These are phyloP conservation scores for Escallonia rubra DNA, from an alignment of 129 eudicot species.

Conservation along the genomic window DNA sequence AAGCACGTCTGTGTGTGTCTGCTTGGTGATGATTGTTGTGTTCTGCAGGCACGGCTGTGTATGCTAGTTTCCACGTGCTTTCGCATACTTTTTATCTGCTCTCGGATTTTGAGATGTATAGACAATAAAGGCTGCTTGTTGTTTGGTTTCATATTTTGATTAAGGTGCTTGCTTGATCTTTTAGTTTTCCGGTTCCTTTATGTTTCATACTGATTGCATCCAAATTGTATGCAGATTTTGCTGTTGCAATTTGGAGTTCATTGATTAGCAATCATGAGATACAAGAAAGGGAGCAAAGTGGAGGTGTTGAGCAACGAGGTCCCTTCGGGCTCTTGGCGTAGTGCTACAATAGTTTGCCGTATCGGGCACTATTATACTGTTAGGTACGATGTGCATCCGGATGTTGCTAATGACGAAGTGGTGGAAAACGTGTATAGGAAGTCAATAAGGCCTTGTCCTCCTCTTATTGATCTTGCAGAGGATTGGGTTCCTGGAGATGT, in stretches of 20 bases:
- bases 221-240: not conserved
- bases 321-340: conserved; percentile 61
- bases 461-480: conserved; percentile 32
- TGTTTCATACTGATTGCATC: conserved; percentile 7
- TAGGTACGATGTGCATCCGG: conserved; percentile 40
- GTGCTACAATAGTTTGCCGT: conserved; percentile 50
- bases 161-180: not conserved
- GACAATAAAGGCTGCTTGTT: not conserved
- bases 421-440: conserved; percentile 48
- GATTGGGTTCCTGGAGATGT: conserved; percentile 55
- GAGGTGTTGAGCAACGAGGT: conserved; percentile 56
- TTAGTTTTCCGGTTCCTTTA: not conserved
- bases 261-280: conserved; percentile 37
- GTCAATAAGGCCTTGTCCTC: conserved; percentile 71
- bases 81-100: too few species aligned
- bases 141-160: not conserved
- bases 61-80: too few species aligned
- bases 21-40: too few species aligned
- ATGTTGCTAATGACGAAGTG: conserved; percentile 15
- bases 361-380: conserved; percentile 45
- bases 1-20: too few species aligned
- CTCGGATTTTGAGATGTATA: not conserved
- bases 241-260: not conserved
- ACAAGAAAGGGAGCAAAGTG: conserved; percentile 49
- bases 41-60: too few species aligned